A percentile compares a stretch with the other conserved stretches of the same genome.
These are phyloP conservation scores for Marasmius sp. DNA, from an alignment of 1,284 basidiomycete species.

Conservation along the genomic window DNA sequence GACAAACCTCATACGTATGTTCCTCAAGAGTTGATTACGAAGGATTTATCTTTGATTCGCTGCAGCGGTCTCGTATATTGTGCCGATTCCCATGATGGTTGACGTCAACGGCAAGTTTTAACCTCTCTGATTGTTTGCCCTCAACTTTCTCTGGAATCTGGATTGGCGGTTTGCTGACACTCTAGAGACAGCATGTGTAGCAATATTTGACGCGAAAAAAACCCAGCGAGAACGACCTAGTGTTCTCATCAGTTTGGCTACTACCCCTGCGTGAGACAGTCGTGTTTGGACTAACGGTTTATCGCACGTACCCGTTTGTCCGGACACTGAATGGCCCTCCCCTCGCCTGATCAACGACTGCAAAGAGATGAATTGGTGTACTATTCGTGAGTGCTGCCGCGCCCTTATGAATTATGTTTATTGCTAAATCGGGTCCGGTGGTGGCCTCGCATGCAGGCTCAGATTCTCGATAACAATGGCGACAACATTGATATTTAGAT, in stretches of 20 bases:
- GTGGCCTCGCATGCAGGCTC: conserved; percentile 34
- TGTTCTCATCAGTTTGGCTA: conserved; percentile 54
- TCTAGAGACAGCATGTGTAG: conserved; percentile 44
- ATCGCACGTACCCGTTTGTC: conserved; percentile 42
- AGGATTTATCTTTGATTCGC: not conserved
- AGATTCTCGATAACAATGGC: conserved; percentile 53
- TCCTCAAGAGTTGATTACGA: not conserved
- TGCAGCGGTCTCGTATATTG: conserved; percentile 35
- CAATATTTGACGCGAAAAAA: conserved; percentile 41
- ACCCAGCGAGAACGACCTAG: conserved; percentile 9
- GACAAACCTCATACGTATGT: conserved; percentile 38
- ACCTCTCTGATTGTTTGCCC: not conserved
- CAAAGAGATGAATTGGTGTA: conserved; percentile 52
- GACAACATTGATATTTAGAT: conserved; percentile 51
- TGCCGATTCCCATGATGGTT: no score
- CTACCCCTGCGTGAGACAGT: conserved; percentile 56
- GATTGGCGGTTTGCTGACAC: not conserved
- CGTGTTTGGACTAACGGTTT: conserved; percentile 47
- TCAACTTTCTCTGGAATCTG: not conserved
- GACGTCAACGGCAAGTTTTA: conserved; percentile 27
- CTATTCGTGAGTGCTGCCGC: conserved; percentile 39
- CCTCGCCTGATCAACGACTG: conserved; percentile 33
- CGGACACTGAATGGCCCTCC: conserved; percentile 26
- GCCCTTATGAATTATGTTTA: not conserved
- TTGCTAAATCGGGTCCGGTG: not conserved